Evolutionary conservation across 495 filamentous ascomycete species (phyloP), one percentile per base, ranked within the genome.

Genomic region (Penicillium coprophilum): DNA sequence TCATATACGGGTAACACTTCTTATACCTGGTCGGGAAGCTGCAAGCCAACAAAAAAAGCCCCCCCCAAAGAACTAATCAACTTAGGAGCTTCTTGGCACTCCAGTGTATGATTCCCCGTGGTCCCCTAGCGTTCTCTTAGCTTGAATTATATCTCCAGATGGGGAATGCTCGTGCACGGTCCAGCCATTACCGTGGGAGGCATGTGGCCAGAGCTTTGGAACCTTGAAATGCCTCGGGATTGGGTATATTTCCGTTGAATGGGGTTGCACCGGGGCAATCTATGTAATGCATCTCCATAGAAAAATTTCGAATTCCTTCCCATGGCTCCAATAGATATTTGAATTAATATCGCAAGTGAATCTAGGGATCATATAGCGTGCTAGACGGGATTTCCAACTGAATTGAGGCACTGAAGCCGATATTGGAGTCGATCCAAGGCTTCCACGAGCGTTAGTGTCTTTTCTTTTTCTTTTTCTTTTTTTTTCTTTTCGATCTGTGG

Each of bases 91-190:
- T 34, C 38, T 39, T 36, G 24, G 39, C 40, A n/a, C 34, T 39
- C 6, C 4, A n/a, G 44, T 46, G 23, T 13, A 36, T 36, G 32
- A 13, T 4, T 34, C 30, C 27, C 27, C 12, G 1, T 34, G 20
- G 43, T 27, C 34, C 32, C 27, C 39, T 60, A 60, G 54, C 54
- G 53, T 48, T 21, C 17, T 7, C 21, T 47, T 52, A 36, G 17
- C n/a, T 46, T 53, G 63, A 57, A 0, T 59, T 56, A 59, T 41
- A 41, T 59, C 58, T 61, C 63, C 60, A 61, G 49, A 64, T 62
- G 56, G 56, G 50, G 48, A 57, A 58, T 55, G 31, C 50, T 52
- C 52, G 28, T 54, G 52, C 44, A 56, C 44, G 45, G 53, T 24
- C 53, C 53, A 43, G 44, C 43, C 24, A 30, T 24, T 4, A 28